A percentile compares a stretch with the other conserved stretches of the same genome.
phyloP scores from a whole-genome alignment of 164 flowering plant genomes.

The Brasenia schreberi region DNA sequence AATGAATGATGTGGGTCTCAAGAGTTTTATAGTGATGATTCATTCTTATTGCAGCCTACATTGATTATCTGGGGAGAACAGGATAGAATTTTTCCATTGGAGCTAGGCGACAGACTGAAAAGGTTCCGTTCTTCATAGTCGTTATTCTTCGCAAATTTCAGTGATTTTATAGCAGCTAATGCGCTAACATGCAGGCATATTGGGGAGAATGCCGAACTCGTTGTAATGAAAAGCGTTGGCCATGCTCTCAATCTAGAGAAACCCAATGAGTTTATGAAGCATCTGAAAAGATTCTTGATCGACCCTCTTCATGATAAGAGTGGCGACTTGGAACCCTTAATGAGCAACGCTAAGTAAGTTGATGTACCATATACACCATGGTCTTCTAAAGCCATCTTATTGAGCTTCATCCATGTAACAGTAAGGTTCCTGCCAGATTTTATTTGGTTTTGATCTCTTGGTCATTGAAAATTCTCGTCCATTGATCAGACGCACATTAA shows the following conservation, averaged over 20 bases:
- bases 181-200: conserved; percentile 29
- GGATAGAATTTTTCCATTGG: conserved; percentile 41
- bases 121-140: conserved; percentile 10
- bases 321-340: neutral
- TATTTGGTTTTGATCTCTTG: neutral
- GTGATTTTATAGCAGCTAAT: neutral
- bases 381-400: neutral
- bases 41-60: conserved; percentile 24
- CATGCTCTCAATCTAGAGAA: conserved; percentile 55
- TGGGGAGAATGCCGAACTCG: conserved; percentile 51
- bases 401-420: neutral
- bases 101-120: conserved; percentile 29
- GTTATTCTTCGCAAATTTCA: neutral
- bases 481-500: too few species aligned
- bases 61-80: conserved; percentile 44
- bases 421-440: neutral
- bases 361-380: neutral
- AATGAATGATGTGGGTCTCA: too few species aligned
- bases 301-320: conserved; percentile 5
- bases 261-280: conserved; percentile 43
- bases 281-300: conserved; percentile 39
- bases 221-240: conserved; percentile 47
- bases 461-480: too few species aligned
- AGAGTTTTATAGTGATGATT: too few species aligned
- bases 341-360: neutral